phyloP scores from a whole-genome alignment of 2,329 filamentous ascomycete genomes.

The Fusarium solani-melongenae region DNA sequence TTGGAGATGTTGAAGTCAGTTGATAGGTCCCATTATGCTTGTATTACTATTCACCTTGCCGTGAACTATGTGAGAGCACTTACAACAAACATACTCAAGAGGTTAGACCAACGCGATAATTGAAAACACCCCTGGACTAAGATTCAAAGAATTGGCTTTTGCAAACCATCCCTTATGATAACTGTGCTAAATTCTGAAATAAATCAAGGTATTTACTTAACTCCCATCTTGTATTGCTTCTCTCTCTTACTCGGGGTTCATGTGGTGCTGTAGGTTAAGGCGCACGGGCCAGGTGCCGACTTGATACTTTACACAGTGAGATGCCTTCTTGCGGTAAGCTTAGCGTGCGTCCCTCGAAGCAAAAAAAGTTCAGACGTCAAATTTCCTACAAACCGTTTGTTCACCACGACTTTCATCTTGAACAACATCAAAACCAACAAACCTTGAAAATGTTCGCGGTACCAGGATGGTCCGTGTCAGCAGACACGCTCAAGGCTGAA shows the following conservation, averaged over 20 bases:
- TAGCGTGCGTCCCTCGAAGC: neutral
- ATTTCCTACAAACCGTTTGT: neutral
- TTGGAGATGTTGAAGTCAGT: neutral
- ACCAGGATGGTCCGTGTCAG: constrained; percentile 88
- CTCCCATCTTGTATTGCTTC: neutral
- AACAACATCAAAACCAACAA: constrained; percentile 7
- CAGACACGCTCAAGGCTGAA: constrained; percentile 78
- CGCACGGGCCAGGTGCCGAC: neutral
- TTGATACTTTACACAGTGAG: neutral
- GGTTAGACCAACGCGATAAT: neutral
- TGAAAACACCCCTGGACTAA: too few relatives aligned
- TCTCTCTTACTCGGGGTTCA: neutral
- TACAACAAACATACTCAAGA: neutral
- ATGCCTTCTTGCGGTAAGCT: neutral
- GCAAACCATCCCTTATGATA: too few relatives aligned
- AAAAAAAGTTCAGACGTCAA: neutral
- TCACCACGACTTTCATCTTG: constrained; percentile 20
- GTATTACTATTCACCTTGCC: neutral
- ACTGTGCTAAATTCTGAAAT: neutral
- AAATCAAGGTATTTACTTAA: neutral
- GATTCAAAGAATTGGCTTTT: neutral
- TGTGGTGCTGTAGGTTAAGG: neutral
- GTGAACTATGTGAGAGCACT: too few relatives aligned
- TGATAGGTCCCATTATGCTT: neutral
- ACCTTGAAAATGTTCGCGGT: constrained; percentile 82